Evolutionary conservation across 2,329 filamentous ascomycete genomes (phyloP).

Genomic region (Penicillium corylophilum): DNA sequence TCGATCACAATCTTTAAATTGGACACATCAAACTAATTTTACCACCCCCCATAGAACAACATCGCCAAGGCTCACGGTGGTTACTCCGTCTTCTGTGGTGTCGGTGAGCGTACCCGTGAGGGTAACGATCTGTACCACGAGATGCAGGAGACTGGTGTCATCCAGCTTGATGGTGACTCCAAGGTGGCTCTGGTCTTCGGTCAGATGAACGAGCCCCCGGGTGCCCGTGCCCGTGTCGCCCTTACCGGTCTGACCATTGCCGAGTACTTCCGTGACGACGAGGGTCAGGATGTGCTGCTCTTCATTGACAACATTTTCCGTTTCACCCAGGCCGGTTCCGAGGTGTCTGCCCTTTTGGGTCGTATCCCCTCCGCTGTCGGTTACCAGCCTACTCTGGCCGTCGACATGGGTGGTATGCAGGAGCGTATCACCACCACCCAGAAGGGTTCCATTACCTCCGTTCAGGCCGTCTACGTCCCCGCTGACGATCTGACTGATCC

Average conservation of each 20-base stretch:
- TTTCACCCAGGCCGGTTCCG: conserved; percentile 99
- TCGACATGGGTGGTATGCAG: conserved; percentile 99
- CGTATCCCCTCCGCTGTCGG: conserved; percentile 99
- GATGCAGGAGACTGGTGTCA: conserved; percentile 99
- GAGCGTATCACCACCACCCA: conserved; percentile 99
- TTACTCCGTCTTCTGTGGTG: conserved; percentile 99
- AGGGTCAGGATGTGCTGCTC: conserved; percentile 95
- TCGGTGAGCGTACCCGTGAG: conserved; percentile 99
- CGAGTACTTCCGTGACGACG: conserved; percentile 78
- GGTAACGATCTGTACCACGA: conserved; percentile 99
- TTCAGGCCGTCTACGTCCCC: conserved; percentile 99
- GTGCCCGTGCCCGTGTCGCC: conserved; percentile 99
- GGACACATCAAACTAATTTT: background rate
- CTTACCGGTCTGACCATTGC: conserved; percentile 72
- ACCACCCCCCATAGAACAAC: conserved; percentile 73
- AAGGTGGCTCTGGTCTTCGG: conserved; percentile 99
- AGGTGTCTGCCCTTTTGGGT: conserved; percentile 98
- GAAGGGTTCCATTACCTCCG: conserved; percentile 99
- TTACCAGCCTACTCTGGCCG: conserved; percentile 98
- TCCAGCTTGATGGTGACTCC: conserved; percentile 97
- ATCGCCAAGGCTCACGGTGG: conserved; percentile 99
- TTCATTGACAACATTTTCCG: conserved; percentile 99
- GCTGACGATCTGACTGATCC: conserved; percentile 99
- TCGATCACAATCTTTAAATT: background rate
- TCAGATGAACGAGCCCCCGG: conserved; percentile 99